Evolutionary conservation across 495 filamentous ascomycete species (phyloP), one percentile per base, ranked within the genome.

Genomic region (Talaromyces liani): DNA sequence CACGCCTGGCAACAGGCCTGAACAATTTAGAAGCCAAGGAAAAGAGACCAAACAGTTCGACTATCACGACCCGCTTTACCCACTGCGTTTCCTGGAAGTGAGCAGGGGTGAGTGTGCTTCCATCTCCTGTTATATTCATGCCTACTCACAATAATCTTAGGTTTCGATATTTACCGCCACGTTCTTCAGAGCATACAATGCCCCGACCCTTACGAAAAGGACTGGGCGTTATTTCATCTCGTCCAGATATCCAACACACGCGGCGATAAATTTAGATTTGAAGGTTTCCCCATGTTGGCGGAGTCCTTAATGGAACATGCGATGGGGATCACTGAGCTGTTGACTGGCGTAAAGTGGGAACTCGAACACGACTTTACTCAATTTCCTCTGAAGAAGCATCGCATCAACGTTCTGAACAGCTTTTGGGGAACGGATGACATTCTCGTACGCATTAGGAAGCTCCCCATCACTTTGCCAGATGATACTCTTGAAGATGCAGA

Each of bases 161-260:
- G 74, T 62, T 73, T 77, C 64, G 73, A 93, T 71, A 96, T 97
- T 58, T 97, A 96, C 68, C 87, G 92, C 60, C 87, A 92, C 9
- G 92, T 90, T 59, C 85, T 93, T 54, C 82, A 79, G 60, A 86
- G 92, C 0, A 80, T 99, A 53, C 90, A 89, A 60, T 95, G 91
- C n/a, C 18, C 45, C 29, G 86, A 87, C 0, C 80, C 83, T 14
- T 84, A 85, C 24, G 94, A 99, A 69, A 88, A 96, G 65, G 87
- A 91, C 27, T 98, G 92, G 72, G 92, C 91, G 0, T 76, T 98
- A 18, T 91, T 92, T 63, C 93, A 97, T 70, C 78, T 99, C 12
- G 93, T 98, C 63, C 94, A 96, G 71, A 96, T 97, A 18, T 97
- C 93, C 0, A 92, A 90, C 62, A 93, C 97, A 72, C 83, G 91